These are phyloP conservation scores for Vitis hybrid DNA, from an alignment of 177 flowering plant genomes.

Conservation along the genomic window DNA sequence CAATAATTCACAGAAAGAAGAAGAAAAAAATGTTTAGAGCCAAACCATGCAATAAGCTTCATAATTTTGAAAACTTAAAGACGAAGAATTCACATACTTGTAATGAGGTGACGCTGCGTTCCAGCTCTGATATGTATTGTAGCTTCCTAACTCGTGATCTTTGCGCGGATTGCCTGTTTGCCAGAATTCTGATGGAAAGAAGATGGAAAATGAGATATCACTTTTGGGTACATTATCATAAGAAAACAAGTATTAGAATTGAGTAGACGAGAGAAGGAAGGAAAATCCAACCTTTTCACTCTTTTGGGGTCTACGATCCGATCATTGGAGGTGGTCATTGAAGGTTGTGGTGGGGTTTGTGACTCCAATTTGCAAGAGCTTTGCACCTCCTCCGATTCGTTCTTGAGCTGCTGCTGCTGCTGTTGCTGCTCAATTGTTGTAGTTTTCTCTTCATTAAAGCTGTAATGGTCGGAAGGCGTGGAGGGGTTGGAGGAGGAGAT, in stretches of 20 bases:
- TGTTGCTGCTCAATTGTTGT: constrained; percentile 23
- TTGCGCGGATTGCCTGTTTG: constrained; percentile 93
- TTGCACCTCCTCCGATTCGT: constrained; percentile 57
- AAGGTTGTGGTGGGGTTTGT: constrained; percentile 11
- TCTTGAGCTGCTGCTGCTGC: constrained; percentile 21
- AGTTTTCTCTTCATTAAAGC: constrained; percentile 58
- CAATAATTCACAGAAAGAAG: no score
- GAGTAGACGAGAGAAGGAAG: no score
- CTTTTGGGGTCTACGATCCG: constrained; percentile 70
- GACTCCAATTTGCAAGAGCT: constrained; percentile 49
- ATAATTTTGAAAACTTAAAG: no score
- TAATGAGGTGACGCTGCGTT: constrained; percentile 78
- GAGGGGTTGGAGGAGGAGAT: constrained; percentile 62
- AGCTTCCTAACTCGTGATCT: constrained; percentile 92
- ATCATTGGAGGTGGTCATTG: constrained; percentile 23
- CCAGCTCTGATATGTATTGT: constrained; percentile 95
- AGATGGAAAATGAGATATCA: neutral
- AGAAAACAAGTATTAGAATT: no score
- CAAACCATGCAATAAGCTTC: no score
- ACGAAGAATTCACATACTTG: constrained; percentile 46
- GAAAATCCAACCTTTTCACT: constrained; percentile 61
- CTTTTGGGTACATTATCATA: no score
- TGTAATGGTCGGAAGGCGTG: constrained; percentile 76
- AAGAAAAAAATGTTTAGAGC: no score
- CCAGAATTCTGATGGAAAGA: constrained; percentile 62